Evolutionary conservation across 2,329 filamentous ascomycete species (phyloP).

Genomic region (Xylariaceae sp.): DNA sequence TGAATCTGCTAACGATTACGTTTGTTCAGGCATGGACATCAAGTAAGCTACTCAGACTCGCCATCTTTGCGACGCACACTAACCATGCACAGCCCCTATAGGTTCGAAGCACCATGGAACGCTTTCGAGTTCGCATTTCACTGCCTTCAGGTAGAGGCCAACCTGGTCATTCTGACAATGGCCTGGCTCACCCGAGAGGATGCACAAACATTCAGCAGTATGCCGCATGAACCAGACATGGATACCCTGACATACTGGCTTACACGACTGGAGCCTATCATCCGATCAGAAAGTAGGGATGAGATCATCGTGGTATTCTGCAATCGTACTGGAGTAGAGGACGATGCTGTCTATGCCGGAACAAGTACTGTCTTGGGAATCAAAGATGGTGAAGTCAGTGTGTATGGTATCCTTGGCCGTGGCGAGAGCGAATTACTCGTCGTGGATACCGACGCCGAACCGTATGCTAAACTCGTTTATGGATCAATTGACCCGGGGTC

Average conservation of each 20-base stretch:
- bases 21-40: conserved; percentile 51
- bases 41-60: conserved; percentile 42
- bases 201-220: conserved; percentile 41
- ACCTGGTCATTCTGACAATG: conserved; percentile 69
- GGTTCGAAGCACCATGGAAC: conserved; percentile 47
- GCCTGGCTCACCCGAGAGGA: conserved; percentile 67
- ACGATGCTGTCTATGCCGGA: conserved; percentile 65
- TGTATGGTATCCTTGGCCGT: conserved; percentile 70
- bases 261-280: conserved; percentile 62
- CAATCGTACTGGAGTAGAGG: conserved; percentile 67
- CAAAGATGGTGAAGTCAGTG: conserved; percentile 57
- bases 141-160: conserved; percentile 51
- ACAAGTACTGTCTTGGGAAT: conserved; percentile 70
- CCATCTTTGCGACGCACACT: conserved; percentile 9
- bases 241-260: conserved; percentile 75
- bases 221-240: conserved; percentile 60
- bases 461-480: conserved; percentile 44
- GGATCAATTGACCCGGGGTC: conserved; percentile 24
- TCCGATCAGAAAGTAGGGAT: conserved; percentile 45
- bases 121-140: conserved; percentile 53
- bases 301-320: conserved; percentile 67
- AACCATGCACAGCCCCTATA: conserved; percentile 40
- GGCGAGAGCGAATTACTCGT: conserved; percentile 64
- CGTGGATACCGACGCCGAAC: conserved; percentile 54
- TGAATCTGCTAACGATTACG: conserved; percentile 13